phyloP scores from a whole-genome alignment of 305 asterid species.

The Striga hermonthica region DNA sequence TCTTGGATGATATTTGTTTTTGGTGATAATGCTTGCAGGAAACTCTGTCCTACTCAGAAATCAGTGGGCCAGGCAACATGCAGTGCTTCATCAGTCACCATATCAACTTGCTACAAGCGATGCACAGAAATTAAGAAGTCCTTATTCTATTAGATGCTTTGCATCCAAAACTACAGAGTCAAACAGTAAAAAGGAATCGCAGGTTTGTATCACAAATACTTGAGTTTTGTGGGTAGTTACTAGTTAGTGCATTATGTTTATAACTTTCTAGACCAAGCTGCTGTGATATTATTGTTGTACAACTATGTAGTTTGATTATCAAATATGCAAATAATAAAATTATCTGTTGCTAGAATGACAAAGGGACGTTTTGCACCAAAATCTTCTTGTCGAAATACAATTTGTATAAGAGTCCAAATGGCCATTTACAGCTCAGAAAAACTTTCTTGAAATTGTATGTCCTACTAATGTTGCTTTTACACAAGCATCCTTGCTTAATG shows the following conservation, averaged over 20 bases:
- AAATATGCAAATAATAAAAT: not conserved
- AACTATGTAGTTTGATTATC: not conserved
- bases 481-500: not conserved
- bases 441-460: not conserved
- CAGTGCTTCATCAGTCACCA: conserved; percentile 37
- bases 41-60: conserved; percentile 36
- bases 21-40: conserved; percentile 43
- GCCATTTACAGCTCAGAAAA: not conserved
- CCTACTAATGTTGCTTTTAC: conserved; percentile 1
- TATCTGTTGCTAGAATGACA: not conserved
- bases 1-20: not conserved
- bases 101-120: conserved; percentile 42
- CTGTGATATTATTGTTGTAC: not conserved
- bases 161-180: conserved; percentile 62
- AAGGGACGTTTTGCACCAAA: not conserved
- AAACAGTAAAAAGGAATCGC: conserved; percentile 42
- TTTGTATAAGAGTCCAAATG: not conserved
- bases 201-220: conserved; percentile 43
- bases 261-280: not conserved
- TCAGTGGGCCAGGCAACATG: conserved; percentile 36
- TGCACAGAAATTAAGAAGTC: conserved; percentile 31
- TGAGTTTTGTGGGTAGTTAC: not conserved
- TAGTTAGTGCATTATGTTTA: conserved; percentile 14
- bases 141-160: conserved; percentile 54
- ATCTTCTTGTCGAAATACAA: not conserved